Evolutionary conservation across 2,329 filamentous ascomycete genomes (phyloP).

Genomic region (Talaromyces sp.): DNA sequence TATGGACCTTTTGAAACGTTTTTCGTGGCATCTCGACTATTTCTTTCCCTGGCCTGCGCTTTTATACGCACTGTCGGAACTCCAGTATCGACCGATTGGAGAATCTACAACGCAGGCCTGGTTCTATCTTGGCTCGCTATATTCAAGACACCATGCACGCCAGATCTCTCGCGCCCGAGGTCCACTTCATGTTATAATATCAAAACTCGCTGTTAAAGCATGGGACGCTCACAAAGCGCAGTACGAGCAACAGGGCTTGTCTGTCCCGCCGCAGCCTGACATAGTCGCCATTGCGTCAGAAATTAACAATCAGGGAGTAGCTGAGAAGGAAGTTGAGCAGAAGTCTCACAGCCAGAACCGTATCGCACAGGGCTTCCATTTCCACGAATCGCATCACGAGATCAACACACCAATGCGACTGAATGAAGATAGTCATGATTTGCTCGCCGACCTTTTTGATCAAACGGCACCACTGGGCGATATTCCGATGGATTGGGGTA

Average conservation of each 20-base stretch:
- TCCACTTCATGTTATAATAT: conserved; percentile 24
- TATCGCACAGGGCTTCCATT: not conserved
- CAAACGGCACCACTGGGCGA: not conserved
- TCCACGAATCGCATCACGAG: not conserved
- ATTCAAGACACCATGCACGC: conserved; percentile 17
- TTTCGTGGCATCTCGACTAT: conserved; percentile 26
- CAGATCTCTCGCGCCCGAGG: conserved; percentile 17
- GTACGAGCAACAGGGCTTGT: not conserved
- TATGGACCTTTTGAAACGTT: conserved; percentile 19
- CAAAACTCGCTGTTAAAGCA: conserved; percentile 27
- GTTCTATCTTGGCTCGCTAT: not conserved
- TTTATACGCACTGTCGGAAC: conserved; percentile 25
- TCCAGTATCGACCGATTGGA: conserved; percentile 17
- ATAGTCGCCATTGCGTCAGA: not conserved
- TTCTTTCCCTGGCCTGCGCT: conserved; percentile 33
- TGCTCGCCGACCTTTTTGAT: not conserved
- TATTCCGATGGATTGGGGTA: not conserved
- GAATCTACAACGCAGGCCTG: conserved; percentile 9
- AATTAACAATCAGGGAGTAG: not conserved
- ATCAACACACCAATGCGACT: not conserved
- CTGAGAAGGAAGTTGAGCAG: not conserved
- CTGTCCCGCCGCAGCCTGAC: not conserved
- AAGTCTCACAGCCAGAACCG: not conserved
- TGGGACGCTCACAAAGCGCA: conserved; percentile 19
- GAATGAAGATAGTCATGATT: not conserved